A percentile compares a stretch with the other conserved stretches of the same genome.
Conservation (phyloP, 2,329 filamentous ascomycete species). For the Didymella lethalis region DNA sequence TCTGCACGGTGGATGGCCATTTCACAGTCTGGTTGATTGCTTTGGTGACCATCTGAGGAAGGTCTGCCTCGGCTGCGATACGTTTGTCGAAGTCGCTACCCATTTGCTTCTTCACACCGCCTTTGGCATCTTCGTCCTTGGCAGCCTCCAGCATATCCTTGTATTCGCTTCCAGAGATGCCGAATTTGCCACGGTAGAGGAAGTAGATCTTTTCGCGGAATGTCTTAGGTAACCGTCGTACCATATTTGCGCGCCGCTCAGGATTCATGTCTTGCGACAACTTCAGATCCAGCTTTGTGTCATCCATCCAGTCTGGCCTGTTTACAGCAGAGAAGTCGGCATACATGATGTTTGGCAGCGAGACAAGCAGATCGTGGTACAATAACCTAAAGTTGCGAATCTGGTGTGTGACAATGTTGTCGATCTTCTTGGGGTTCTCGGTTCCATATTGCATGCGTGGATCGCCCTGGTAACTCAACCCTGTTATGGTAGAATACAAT, state of each 20-base stretch:
- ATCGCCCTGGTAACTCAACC: constrained; percentile 93
- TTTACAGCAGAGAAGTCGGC: constrained; percentile 66
- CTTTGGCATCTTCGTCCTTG: constrained; percentile 70
- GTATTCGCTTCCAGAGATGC: constrained; percentile 84
- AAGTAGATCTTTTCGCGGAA: constrained; percentile 94
- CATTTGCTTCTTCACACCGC: constrained; percentile 72
- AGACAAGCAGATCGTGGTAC: constrained; percentile 88
- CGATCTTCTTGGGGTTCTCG: constrained; percentile 90
- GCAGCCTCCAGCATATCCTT: constrained; percentile 81
- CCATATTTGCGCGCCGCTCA: constrained; percentile 91
- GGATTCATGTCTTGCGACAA: constrained; percentile 93
- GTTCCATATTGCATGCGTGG: constrained; percentile 92
- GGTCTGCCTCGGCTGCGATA: constrained; percentile 76
- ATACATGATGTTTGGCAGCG: constrained; percentile 87
- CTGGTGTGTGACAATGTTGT: constrained; percentile 93
- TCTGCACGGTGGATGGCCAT: constrained; percentile 92
- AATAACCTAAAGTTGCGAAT: constrained; percentile 89
- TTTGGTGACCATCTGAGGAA: constrained; percentile 74
- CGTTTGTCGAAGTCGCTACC: constrained; percentile 86
- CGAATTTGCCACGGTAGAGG: constrained; percentile 89
- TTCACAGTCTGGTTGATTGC: constrained; percentile 87
- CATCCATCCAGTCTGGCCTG: constrained; percentile 68
- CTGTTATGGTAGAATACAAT: constrained; percentile 89
- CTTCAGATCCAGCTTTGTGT: constrained; percentile 64
- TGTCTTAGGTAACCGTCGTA: constrained; percentile 82